phyloP scores from a whole-genome alignment of 1,284 basidiomycete species.

The Puccinia hordei region DNA sequence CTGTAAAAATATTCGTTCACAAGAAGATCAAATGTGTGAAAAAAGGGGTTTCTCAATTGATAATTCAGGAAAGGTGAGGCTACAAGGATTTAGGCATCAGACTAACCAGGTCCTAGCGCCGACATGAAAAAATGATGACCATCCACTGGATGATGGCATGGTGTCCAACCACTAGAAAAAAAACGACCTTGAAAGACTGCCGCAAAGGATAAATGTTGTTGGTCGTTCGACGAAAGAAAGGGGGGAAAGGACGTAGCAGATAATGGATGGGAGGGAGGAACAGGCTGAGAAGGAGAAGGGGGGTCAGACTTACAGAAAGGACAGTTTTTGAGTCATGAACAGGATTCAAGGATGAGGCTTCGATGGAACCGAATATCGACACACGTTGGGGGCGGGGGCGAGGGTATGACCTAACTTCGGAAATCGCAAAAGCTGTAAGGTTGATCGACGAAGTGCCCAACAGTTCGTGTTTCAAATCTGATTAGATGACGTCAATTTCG shows the following conservation, averaged over 20 bases:
- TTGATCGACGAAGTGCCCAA: not conserved
- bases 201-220: not conserved
- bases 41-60: no score
- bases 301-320: not conserved
- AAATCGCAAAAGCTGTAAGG: not conserved
- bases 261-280: not conserved
- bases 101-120: slow-evolving; percentile 46
- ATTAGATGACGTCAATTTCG: not conserved
- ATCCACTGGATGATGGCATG: slow-evolving; percentile 36
- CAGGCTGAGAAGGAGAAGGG: not conserved
- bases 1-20: no score
- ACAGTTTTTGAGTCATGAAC: not conserved
- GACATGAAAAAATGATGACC: slow-evolving; percentile 29
- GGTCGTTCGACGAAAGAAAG: not conserved
- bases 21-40: no score
- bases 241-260: not conserved
- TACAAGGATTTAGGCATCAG: not conserved
- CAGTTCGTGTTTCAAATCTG: slow-evolving; percentile 22
- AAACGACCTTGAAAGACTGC: not conserved
- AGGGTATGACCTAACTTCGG: not conserved
- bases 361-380: slow-evolving; percentile 14
- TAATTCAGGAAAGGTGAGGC: not conserved
- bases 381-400: not conserved
- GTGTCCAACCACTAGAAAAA: not conserved
- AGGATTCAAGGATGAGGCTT: slow-evolving; percentile 1